Evolutionary conservation across 805 yeast species (phyloP).

Genomic region (Torulaspora gathmanii): DNA sequence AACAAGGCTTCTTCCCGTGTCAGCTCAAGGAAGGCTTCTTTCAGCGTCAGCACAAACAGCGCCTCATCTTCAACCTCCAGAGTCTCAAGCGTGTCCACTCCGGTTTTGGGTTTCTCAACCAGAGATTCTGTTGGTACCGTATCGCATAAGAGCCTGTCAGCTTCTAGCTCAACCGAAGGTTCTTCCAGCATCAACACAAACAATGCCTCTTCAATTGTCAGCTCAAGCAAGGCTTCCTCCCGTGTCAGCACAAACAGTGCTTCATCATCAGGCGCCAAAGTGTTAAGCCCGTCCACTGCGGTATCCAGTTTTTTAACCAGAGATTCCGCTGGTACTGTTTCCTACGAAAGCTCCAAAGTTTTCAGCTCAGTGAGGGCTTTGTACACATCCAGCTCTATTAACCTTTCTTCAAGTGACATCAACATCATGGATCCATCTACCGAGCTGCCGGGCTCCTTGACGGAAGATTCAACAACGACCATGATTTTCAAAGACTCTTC

Average conservation of each 20-base stretch:
- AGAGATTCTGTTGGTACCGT: too few relatives aligned
- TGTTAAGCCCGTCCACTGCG: too few relatives aligned
- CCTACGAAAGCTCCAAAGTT: not conserved
- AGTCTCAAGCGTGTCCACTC: not conserved
- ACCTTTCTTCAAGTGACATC: not conserved
- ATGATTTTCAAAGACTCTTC: not conserved
- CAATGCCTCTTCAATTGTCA: not conserved
- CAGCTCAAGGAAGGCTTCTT: not conserved
- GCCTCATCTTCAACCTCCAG: too few relatives aligned
- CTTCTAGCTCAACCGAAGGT: not conserved
- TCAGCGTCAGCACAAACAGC: not conserved
- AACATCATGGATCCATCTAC: too few relatives aligned
- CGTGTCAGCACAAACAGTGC: not conserved
- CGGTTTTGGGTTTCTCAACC: too few relatives aligned
- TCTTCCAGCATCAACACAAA: not conserved
- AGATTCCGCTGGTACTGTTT: too few relatives aligned
- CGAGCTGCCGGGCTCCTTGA: not conserved
- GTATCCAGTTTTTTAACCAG: too few relatives aligned
- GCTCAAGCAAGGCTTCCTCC: not conserved
- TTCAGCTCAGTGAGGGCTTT: not conserved
- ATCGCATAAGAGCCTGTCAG: too few relatives aligned
- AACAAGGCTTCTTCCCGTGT: not conserved
- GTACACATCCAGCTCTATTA: not conserved
- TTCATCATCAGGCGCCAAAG: not conserved
- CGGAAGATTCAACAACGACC: not conserved